Base-by-base conservation (phyloP, 2,329 filamentous ascomycete genomes). In the Aspergillus sp. region DNA sequence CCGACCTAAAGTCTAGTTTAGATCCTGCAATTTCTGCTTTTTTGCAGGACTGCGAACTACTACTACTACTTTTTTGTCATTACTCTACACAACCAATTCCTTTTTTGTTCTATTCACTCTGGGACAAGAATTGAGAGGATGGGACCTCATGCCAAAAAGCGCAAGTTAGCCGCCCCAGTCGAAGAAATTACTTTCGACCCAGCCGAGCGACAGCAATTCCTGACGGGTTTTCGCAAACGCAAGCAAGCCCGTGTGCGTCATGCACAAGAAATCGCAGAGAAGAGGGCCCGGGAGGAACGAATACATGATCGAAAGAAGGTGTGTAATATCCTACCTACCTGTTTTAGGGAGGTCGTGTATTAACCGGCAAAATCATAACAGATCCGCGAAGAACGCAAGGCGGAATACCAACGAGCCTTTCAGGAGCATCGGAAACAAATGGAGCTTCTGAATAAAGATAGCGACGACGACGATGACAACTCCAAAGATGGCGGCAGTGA, bases 211-310 rank as follows among this genome's bases (percentile, higher is more conserved):
- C 74, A 85, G 54, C 89, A 97, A 61, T 98, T 87, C 64, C 76
- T 98, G 48, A 96, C 89, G 0, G 93, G 93, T 2, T 98, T 98
- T 70, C 90, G 91, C 74, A 98, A 97, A 76, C 85, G 93, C 67
- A 97, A 96, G 68, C 72, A 86, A 45, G 85, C 88, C 65, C 80
- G 93, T 34, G 82, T 83, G 55, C 94, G 94, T 72, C 76, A 83
- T 67, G 91, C 91, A 1, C 86, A 93, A 62, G 88, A 93, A 56
- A 76, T 85, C 57, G 87, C 88, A 3, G 82, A 80, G 41, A 85
- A 88, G 67, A 82, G 79, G 63, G 88, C 83, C 42, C 81, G 83
- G 43, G 80, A 89, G 60, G 90, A 95, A 65, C 86, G 78, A 62
- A 78, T 90, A 48, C 73, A 78, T 48, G 73, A 85, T 47, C 77